A percentile compares a stretch with the other conserved stretches of the same genome.
phyloP scores from a whole-genome alignment of 169 alveolate genomes.

The Perkinsus marinus region DNA sequence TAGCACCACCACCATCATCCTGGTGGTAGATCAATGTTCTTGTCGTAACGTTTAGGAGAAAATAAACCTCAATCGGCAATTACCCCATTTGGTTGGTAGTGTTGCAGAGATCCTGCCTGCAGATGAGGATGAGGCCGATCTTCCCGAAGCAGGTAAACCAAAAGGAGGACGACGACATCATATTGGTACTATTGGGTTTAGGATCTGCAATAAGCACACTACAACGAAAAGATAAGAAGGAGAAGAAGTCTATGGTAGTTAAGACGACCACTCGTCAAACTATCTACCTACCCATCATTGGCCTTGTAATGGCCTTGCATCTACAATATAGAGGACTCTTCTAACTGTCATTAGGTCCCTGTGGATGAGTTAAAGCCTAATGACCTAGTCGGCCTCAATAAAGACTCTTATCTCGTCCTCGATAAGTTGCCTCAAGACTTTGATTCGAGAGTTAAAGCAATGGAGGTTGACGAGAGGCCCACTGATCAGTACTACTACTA shows the following conservation, averaged over 20 bases:
- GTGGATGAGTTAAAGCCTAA: constrained; percentile 72
- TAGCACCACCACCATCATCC: too few species aligned
- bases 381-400: constrained; percentile 96
- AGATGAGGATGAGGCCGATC: constrained; percentile 38
- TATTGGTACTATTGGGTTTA: not conserved
- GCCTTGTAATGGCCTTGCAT: constrained; percentile 78
- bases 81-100: constrained; percentile 96
- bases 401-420: constrained; percentile 89
- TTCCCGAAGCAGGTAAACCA: constrained; percentile 16
- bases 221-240: constrained; percentile 1
- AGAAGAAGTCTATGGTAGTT: constrained; percentile 60
- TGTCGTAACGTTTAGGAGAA: constrained; percentile 65
- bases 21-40: constrained; percentile 32
- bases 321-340: too few species aligned
- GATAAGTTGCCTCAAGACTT: constrained; percentile 97
- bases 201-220: constrained; percentile 17
- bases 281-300: constrained; percentile 94
- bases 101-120: constrained; percentile 79
- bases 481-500: constrained; percentile 85
- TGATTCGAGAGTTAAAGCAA: constrained; percentile 97
- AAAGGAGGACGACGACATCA: too few species aligned
- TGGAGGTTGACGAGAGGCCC: constrained; percentile 99
- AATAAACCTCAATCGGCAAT: constrained; percentile 82
- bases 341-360: constrained; percentile 20
- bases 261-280: constrained; percentile 89